Evolutionary conservation across 257 asterid species (phyloP).

Genomic region (Lithospermum erythrorhizon): DNA sequence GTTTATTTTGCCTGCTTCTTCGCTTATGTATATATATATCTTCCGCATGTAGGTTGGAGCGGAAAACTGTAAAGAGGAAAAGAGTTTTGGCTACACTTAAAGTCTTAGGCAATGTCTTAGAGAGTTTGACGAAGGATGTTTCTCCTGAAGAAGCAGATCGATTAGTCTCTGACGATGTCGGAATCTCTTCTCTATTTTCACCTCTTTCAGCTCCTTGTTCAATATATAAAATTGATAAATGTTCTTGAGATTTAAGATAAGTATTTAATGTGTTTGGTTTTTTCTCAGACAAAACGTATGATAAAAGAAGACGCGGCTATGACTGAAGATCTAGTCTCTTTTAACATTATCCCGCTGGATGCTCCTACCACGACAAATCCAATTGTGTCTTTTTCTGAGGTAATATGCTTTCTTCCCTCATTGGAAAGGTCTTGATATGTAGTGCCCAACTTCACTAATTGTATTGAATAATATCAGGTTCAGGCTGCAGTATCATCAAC

Average conservation of each 20-base stretch:
- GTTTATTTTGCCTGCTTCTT: background rate
- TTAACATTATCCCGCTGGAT: conserved; percentile 88
- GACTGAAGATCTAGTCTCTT: conserved; percentile 85
- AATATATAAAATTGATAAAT: background rate
- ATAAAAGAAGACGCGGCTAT: conserved; percentile 96
- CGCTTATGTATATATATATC: conserved; percentile 11
- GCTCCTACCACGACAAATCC: conserved; percentile 66
- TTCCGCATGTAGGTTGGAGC: conserved; percentile 59
- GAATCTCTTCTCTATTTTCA: conserved; percentile 4
- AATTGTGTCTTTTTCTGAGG: conserved; percentile 72
- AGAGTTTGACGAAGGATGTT: conserved; percentile 69
- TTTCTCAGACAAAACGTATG: conserved; percentile 72
- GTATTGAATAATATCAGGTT: conserved; percentile 35
- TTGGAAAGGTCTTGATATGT: conserved; percentile 3
- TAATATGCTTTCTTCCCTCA: conserved; percentile 19
- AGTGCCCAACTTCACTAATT: conserved; percentile 15
- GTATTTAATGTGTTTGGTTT: conserved; percentile 14
- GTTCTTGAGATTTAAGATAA: background rate
- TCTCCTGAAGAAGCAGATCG: conserved; percentile 95
- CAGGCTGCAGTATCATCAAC: conserved; percentile 71
- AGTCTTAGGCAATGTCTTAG: conserved; percentile 75
- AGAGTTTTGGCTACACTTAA: conserved; percentile 87
- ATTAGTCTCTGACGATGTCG: conserved; percentile 84
- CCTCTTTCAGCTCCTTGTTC: background rate
- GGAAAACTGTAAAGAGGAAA: conserved; percentile 71